Base-by-base conservation (phyloP, 2,329 filamentous ascomycete species). In the Colletotrichum melonis region DNA sequence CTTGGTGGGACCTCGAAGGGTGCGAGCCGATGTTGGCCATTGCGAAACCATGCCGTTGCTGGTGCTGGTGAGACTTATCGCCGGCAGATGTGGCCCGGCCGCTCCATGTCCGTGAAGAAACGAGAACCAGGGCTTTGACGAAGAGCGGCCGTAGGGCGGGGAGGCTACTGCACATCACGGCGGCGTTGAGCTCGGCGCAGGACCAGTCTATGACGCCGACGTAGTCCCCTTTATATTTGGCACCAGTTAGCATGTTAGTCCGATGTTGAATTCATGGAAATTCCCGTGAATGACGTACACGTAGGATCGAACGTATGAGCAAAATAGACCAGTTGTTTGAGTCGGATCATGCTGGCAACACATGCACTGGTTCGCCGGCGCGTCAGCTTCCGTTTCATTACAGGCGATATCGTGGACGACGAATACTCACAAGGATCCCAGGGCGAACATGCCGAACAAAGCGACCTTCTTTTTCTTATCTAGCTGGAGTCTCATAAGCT, bases 101-200 rank as follows among this genome's bases (percentile, higher is more conserved):
- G 38, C 14, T 42, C 16, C 38, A 42, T 42, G 16, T 16, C 38
- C 32, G 11, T 35, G 32, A 35, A 42, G 38, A 42, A 4, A 19
- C 16, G 16, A 42, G 38, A 6, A 19, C 16, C 7, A 16, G 38
- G 5, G 38, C 38, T 42, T 42, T 42, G 14, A 42, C 16, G 38
- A 42, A 42, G 38, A 42, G 38, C 6, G 38, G 38, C 3, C 38
- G 38, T 1, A 80, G 82, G 5, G 83, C 81, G 5, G 80, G 80
- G 2, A 85, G 82, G 62, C 84, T 86, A 64, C 83, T 84, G 4
- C 80, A 85, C 24, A 81, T 80, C n/a, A 86, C 85, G 5, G 84
- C 85, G 2, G 78, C 74, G 59, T 78, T 78, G n/a, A 77, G 74
- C 68, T 82, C 81, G 28, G 81, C 78, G n/a, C 76, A 71, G 22